Evolutionary conservation across 2,329 filamentous ascomycete species (phyloP).

Genomic region (Rhynchosporium graminicola): DNA sequence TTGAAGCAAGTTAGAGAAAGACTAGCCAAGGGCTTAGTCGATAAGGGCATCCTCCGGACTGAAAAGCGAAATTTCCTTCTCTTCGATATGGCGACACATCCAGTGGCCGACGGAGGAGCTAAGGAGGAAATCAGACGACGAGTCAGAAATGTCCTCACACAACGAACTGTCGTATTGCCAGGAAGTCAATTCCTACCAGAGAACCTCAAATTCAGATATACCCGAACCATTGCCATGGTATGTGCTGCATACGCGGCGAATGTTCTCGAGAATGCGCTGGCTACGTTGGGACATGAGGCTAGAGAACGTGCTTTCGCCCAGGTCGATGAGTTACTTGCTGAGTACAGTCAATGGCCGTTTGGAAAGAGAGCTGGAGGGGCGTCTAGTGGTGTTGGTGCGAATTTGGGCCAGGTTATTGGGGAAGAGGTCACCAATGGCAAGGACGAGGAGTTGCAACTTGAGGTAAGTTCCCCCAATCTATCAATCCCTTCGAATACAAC

Average conservation of each 20-base stretch:
- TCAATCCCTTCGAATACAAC: background rate
- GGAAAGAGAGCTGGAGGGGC: slow-evolving; percentile 74
- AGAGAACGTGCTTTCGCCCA: slow-evolving; percentile 93
- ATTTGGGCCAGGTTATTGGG: slow-evolving; percentile 80
- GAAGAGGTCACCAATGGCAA: slow-evolving; percentile 87
- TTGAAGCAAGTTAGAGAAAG: slow-evolving; percentile 98
- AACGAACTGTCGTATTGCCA: slow-evolving; percentile 88
- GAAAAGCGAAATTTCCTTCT: slow-evolving; percentile 99
- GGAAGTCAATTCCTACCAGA: slow-evolving; percentile 88
- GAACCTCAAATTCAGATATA: slow-evolving; percentile 89
- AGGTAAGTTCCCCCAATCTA: slow-evolving; percentile 62
- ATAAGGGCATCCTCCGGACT: slow-evolving; percentile 97
- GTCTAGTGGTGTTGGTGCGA: slow-evolving; percentile 82
- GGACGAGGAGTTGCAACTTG: slow-evolving; percentile 93
- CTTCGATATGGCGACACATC: slow-evolving; percentile 99
- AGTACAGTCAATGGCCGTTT: slow-evolving; percentile 98
- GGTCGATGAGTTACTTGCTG: slow-evolving; percentile 91
- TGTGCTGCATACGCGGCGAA: slow-evolving; percentile 98
- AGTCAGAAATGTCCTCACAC: slow-evolving; percentile 88
- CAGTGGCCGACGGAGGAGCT: slow-evolving; percentile 91
- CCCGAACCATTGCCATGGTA: slow-evolving; percentile 92
- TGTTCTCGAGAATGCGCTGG: slow-evolving; percentile 95
- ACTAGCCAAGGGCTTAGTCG: slow-evolving; percentile 93
- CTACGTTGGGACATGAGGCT: slow-evolving; percentile 89
- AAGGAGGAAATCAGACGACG: slow-evolving; percentile 96